Evolutionary conservation across 192 early-diverging fungal genomes (phyloP).

Genomic region (Bifiguratus adelaidae): DNA sequence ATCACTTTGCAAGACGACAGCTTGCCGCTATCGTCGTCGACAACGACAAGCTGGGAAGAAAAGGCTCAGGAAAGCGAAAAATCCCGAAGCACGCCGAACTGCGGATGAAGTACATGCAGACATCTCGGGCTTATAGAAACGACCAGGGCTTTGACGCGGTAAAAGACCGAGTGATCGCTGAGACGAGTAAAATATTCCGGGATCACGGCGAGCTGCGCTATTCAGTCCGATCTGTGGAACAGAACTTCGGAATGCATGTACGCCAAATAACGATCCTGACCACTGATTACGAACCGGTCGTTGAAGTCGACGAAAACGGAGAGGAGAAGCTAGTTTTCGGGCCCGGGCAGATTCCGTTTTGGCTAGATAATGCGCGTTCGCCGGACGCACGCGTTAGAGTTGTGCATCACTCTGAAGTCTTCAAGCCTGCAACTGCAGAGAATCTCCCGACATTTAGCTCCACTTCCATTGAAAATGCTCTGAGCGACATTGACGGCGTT

Average conservation of each 20-base stretch:
- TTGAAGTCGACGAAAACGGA: background rate
- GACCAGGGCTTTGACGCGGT: too few species aligned
- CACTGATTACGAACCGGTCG: slow-evolving; percentile 6
- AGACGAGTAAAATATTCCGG: slow-evolving; percentile 13
- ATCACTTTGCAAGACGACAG: too few species aligned
- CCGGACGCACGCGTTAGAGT: background rate
- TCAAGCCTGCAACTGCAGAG: background rate
- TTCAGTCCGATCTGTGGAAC: slow-evolving; percentile 18
- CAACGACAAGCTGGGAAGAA: too few species aligned
- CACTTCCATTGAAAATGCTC: slow-evolving; percentile 22
- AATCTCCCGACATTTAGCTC: slow-evolving; percentile 27
- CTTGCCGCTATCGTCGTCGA: too few species aligned
- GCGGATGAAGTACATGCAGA: too few species aligned
- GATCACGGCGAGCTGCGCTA: slow-evolving; percentile 30
- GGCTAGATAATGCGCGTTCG: slow-evolving; percentile 10
- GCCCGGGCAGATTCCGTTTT: slow-evolving; percentile 11
- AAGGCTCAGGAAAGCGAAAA: too few species aligned
- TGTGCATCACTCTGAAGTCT: slow-evolving; percentile 14
- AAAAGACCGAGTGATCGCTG: too few species aligned
- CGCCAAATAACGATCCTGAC: slow-evolving; percentile 15
- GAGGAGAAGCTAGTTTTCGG: background rate
- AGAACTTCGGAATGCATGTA: slow-evolving; percentile 8
- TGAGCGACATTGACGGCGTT: slow-evolving; percentile 10
- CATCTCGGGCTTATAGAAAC: too few species aligned
- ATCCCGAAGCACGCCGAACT: too few species aligned